Conservation (phyloP, 2,329 filamentous ascomycete genomes). For the Scedosporium minutisporum region DNA sequence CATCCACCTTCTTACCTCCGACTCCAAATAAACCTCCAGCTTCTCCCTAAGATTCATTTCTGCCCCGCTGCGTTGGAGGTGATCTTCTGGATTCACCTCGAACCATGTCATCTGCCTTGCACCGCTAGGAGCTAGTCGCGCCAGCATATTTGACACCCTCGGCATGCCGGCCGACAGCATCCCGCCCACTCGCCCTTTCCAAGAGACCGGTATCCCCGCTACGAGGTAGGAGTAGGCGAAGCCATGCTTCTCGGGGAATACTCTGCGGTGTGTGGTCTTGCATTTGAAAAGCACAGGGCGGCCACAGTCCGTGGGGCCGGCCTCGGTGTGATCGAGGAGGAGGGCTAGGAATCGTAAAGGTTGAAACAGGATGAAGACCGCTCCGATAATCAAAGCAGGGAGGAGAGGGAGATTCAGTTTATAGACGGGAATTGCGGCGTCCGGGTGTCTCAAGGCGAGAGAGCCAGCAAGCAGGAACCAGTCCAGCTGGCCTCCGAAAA, state of each 20-base stretch:
- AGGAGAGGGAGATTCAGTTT: not conserved
- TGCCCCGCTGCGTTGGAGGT: slow-evolving; percentile 41
- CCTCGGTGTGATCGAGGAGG: slow-evolving; percentile 2
- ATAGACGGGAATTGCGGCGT: not conserved
- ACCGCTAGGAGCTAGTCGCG: not conserved
- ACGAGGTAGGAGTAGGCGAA: slow-evolving; percentile 65
- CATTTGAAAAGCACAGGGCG: slow-evolving; percentile 52
- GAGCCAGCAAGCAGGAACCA: slow-evolving; percentile 15
- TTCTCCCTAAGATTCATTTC: slow-evolving; percentile 52
- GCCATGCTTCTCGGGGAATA: slow-evolving; percentile 58
- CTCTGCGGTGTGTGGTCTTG: slow-evolving; percentile 52
- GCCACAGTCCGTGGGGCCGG: slow-evolving; percentile 17
- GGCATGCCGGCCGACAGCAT: slow-evolving; percentile 40
- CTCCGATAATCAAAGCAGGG: not conserved
- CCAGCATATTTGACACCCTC: not conserved
- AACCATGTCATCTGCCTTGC: slow-evolving; percentile 1
- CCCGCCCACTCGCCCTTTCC: slow-evolving; percentile 42
- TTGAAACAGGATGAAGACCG: not conserved
- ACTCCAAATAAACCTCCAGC: slow-evolving; percentile 47
- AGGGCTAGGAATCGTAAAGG: not conserved
- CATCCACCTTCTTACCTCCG: slow-evolving; percentile 33
- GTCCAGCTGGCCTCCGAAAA: slow-evolving; percentile 16
- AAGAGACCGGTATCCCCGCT: slow-evolving; percentile 58
- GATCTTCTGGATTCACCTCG: not conserved
- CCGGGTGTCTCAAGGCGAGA: slow-evolving; percentile 12